Percentiles rank a stretch among this genome's conserved stretches.
phyloP scores from a whole-genome alignment of 2,329 filamentous ascomycete species.

The Camptophora hylomeconis region DNA sequence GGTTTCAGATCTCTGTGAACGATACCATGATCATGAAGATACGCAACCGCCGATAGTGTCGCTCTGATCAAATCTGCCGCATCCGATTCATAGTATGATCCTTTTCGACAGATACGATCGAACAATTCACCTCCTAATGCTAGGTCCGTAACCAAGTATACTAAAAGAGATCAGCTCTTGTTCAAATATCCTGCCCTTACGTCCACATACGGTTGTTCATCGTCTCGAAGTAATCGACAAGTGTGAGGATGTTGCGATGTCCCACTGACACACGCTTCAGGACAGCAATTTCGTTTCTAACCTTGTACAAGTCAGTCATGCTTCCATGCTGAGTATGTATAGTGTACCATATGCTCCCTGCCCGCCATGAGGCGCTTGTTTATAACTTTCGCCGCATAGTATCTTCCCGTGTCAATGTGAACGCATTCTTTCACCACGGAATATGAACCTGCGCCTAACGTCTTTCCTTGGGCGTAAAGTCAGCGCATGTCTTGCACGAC shows the following conservation, averaged over 20 bases:
- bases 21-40: slow-evolving; percentile 96
- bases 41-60: slow-evolving; percentile 92
- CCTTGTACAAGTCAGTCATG: too few species aligned
- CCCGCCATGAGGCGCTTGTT: slow-evolving; percentile 98
- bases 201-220: slow-evolving; percentile 72
- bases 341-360: slow-evolving; percentile 96
- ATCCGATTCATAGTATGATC: slow-evolving; percentile 95
- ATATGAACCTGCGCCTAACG: slow-evolving; percentile 88
- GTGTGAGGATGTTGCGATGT: slow-evolving; percentile 91
- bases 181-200: background rate
- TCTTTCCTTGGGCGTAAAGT: slow-evolving; percentile 50
- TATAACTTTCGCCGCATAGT: slow-evolving; percentile 98
- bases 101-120: slow-evolving; percentile 96
- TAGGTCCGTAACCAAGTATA: slow-evolving; percentile 94
- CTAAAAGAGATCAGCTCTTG: slow-evolving; percentile 25
- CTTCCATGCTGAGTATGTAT: too few species aligned
- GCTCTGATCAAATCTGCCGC: slow-evolving; percentile 90
- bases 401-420: slow-evolving; percentile 92
- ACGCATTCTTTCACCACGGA: slow-evolving; percentile 98
- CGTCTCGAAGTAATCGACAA: slow-evolving; percentile 98
- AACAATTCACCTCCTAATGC: slow-evolving; percentile 94
- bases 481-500: background rate
- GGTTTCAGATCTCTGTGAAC: slow-evolving; percentile 97
- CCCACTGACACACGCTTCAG: slow-evolving; percentile 98
- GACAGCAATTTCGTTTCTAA: slow-evolving; percentile 94